Evolutionary conservation across 2,329 filamentous ascomycete species (phyloP).

Genomic region (Aspergillus sp.): DNA sequence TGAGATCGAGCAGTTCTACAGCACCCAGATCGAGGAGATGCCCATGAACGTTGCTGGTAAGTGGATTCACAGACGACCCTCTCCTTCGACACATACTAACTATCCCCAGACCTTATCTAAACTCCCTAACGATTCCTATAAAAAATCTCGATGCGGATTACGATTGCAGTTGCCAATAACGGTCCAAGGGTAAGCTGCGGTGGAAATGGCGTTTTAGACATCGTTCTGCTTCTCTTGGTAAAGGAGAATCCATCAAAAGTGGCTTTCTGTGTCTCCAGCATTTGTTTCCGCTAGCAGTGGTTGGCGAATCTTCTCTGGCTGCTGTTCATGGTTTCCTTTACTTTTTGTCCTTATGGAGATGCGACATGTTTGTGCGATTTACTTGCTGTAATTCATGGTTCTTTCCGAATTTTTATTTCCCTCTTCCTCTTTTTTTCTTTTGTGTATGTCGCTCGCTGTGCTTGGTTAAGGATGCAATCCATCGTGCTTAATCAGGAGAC

Average conservation of each 20-base stretch:
- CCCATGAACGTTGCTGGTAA: slow-evolving; percentile 80
- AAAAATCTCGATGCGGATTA: slow-evolving; percentile 32
- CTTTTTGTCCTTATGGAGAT: slow-evolving; percentile 35
- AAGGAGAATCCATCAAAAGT: slow-evolving; percentile 36
- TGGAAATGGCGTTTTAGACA: slow-evolving; percentile 24
- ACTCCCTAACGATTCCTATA: slow-evolving; percentile 26
- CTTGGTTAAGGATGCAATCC: slow-evolving; percentile 35
- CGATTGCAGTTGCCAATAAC: slow-evolving; percentile 33
- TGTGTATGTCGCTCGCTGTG: slow-evolving; percentile 36
- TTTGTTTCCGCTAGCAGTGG: slow-evolving; percentile 21
- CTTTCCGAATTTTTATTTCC: slow-evolving; percentile 24
- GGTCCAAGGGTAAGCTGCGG: slow-evolving; percentile 25
- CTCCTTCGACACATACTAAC: slow-evolving; percentile 10
- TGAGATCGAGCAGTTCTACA: slow-evolving; percentile 99
- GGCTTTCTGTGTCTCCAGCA: slow-evolving; percentile 38
- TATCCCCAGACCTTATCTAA: slow-evolving; percentile 43
- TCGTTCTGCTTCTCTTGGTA: slow-evolving; percentile 27
- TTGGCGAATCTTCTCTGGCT: slow-evolving; percentile 7
- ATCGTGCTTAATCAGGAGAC: slow-evolving; percentile 36
- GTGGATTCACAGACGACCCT: slow-evolving; percentile 24
- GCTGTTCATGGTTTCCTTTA: slow-evolving; percentile 37
- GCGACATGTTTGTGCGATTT: slow-evolving; percentile 36
- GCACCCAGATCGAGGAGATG: slow-evolving; percentile 99
- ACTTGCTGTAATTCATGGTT: slow-evolving; percentile 34
- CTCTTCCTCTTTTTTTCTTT: slow-evolving; percentile 21